Evolutionary conservation across 2,329 filamentous ascomycete species (phyloP), one percentile per base, ranked within the genome.

Genomic region (Neospermospora avenae): DNA sequence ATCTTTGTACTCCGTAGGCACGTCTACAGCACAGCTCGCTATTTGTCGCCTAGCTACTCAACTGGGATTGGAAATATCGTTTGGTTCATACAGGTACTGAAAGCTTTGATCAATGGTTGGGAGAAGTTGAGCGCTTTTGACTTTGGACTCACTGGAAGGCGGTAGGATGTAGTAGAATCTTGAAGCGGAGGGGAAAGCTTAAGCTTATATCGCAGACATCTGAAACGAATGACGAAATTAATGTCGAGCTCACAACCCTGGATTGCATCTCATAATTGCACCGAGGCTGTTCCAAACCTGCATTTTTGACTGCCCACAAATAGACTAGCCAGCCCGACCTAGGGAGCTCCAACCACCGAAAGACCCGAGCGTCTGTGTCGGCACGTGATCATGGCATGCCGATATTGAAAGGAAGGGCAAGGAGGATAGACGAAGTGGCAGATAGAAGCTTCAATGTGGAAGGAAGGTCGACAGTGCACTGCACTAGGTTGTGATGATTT

Each of bases 141-240:
- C 2, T 24, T 51, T 6, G 6, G 28, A 31, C 28, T 31, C 11
- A 5, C 28, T 31, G 5, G 48, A 35, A 3, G 16, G 13, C 8
- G 28, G 16, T 48, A n/a, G 11, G 28, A 22, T 37, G 8, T 51
- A 35, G 31, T 51, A 35, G 48, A 51, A 2, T 35, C 13, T 11
- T 34, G 13, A 14, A 10, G 6, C 13, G n/a, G 48, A 51, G 16
- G 18, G 28, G 25, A 35, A 22, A 14, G 16, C 20, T 24, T 49
- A 49, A 51, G 48, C 48, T 51, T 18, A 51, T 22, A 37, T 37
- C 18, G 4, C 14, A 31, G 24, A 35, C 35, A 51, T 51, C 48
- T 51, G 48, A 51, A 51, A 51, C 48, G 48, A 35, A 51, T 51
- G 48, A 51, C 48, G 48, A 18, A 51, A 37, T 34, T 51, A 31